Evolutionary conservation across 106 monocot genomes (phyloP).

Genomic region (Apostasia shenzhenica): DNA sequence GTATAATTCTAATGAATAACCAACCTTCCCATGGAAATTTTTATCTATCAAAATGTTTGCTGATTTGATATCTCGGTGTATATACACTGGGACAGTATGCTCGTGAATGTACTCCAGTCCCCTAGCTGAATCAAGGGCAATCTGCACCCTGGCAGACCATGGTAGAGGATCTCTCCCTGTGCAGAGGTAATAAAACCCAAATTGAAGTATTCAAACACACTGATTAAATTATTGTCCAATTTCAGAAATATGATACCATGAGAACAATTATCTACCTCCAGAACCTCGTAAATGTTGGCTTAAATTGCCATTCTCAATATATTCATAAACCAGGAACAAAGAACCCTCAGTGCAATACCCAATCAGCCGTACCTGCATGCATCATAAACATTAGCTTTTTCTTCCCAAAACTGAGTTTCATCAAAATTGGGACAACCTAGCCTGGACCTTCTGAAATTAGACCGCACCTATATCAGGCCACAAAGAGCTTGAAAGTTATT

Average conservation of each 20-base stretch:
- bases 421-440: neutral
- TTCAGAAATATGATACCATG: neutral
- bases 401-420: too few relatives aligned
- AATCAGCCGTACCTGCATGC: conserved; percentile 45
- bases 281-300: conserved; percentile 26
- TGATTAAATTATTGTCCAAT: neutral
- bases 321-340: conserved; percentile 55
- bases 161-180: conserved; percentile 46
- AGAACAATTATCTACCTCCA: neutral
- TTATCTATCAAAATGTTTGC: conserved; percentile 86
- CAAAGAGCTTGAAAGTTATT: neutral
- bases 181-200: conserved; percentile 1
- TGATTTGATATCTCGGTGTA: conserved; percentile 89
- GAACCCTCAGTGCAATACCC: conserved; percentile 44
- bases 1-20: neutral
- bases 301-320: conserved; percentile 52
- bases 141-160: conserved; percentile 74
- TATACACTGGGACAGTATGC: conserved; percentile 75
- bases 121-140: conserved; percentile 84
- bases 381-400: too few relatives aligned
- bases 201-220: too few relatives aligned
- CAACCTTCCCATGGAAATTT: conserved; percentile 68
- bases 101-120: conserved; percentile 90
- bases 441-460: neutral
- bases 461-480: neutral